Evolutionary conservation across 768 basidiomycete species (phyloP), one percentile per base, ranked within the genome.

Genomic region (Boletus rubropictus): DNA sequence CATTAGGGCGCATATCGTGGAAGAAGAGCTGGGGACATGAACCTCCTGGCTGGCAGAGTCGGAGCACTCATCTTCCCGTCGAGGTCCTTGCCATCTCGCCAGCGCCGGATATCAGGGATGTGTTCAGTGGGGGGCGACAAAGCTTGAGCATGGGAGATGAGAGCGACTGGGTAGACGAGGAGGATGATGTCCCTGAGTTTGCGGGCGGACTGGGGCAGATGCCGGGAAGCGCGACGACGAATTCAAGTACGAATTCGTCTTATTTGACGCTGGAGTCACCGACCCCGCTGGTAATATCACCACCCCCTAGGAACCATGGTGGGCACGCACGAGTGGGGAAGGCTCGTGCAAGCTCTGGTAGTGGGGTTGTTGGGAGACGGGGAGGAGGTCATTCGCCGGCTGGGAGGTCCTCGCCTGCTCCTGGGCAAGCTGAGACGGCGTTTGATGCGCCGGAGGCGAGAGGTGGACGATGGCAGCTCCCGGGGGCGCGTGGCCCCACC

Each of bases 11-110:
- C 25, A 82, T 84, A 18, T 85, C 85, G 61, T 92, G 89, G 89
- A 90, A 88, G 73, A 89, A 89, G 64, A 79, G 84, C 7, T 92
- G 89, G 89, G 89, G 89, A 1, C 68, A 83, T 24, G 87, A 91
- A 57, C 89, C 89, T 6, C 87, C 89, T 18, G 89, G 88, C 15
- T 90, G 88, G 87, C 83, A 86, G 54, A 75, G 72, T 29, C 77
- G 84, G 4, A 64, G 63, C 42, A 74, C 70, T n/a, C 82, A 83
- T 57, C 65, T 83, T 5, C 86, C 89, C 0, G 72, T 89, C 24
- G 89, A 91, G 62, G 86, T 89, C 8, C 72, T 89, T 11, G 77
- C 79, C n/a, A 77, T 89, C 38, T 84, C 78, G 1, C 76, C 83
- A 21, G 68, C 55, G 42, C 50, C 56, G 29, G 59, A 72, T 54